These are phyloP conservation scores for Cercospora nicotianae DNA, from an alignment of 2,329 filamentous ascomycete genomes.

Conservation along the genomic window DNA sequence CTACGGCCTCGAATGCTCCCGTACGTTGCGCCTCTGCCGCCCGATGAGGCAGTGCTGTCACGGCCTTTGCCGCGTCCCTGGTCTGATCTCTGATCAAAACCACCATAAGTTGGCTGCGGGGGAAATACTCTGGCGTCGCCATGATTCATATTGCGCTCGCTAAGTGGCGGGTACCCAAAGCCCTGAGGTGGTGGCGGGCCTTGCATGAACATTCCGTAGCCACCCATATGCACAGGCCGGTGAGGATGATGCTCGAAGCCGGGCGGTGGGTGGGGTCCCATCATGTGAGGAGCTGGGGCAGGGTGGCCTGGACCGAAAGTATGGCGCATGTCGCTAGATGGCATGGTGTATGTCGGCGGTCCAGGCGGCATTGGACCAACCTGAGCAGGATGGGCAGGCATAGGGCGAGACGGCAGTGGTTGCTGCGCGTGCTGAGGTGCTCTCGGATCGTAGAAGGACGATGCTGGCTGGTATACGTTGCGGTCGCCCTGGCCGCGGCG, in stretches of 20 bases:
- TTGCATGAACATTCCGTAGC: neutral
- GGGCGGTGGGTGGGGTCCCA: neutral
- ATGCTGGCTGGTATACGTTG: neutral
- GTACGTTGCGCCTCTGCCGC: slow-evolving; percentile 3
- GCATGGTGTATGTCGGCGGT: neutral
- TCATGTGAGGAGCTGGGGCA: neutral
- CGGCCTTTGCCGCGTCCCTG: slow-evolving; percentile 9
- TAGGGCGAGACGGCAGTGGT: neutral
- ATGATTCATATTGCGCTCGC: slow-evolving; percentile 7
- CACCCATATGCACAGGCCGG: neutral
- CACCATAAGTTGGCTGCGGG: neutral
- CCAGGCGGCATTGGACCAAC: slow-evolving; percentile 6
- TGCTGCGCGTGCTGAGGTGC: neutral
- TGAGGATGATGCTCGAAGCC: slow-evolving; percentile 1
- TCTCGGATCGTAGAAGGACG: slow-evolving; percentile 2
- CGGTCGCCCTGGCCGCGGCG: slow-evolving; percentile 7
- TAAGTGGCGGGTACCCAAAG: neutral
- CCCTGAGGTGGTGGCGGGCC: neutral
- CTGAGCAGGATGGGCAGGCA: neutral
- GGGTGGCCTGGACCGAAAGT: neutral
- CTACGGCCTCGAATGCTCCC: slow-evolving; percentile 5
- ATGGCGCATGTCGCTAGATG: neutral
- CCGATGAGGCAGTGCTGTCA: slow-evolving; percentile 11
- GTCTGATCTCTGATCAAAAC: slow-evolving; percentile 3
- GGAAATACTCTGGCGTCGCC: neutral